These are phyloP conservation scores for Gynochthodes officinalis DNA, from an alignment of 257 asterid genomes.

Conservation along the genomic window DNA sequence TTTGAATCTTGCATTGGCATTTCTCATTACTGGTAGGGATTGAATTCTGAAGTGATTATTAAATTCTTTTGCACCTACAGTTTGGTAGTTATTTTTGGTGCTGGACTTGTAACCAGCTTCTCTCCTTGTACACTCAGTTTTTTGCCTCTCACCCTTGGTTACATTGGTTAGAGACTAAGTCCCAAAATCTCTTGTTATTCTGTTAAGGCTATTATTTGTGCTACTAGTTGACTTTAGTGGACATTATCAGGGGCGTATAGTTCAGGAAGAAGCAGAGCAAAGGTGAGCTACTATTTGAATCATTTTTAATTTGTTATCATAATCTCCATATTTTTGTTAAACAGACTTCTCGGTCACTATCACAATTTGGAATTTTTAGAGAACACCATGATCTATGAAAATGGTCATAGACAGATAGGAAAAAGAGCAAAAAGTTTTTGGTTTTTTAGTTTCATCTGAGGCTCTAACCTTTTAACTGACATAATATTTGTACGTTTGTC, in stretches of 20 bases:
- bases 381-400: too few relatives aligned
- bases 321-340: neutral
- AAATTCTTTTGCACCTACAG: slow-evolving; percentile 39
- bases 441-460: too few relatives aligned
- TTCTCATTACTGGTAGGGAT: neutral
- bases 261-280: slow-evolving; percentile 77
- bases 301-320: neutral
- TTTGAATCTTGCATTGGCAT: slow-evolving; percentile 7
- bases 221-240: slow-evolving; percentile 13
- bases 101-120: slow-evolving; percentile 96
- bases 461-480: too few relatives aligned
- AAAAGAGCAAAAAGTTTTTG: too few relatives aligned
- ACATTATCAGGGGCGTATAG: slow-evolving; percentile 79
- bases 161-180: slow-evolving; percentile 59
- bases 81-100: slow-evolving; percentile 90
- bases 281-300: slow-evolving; percentile 40
- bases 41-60: neutral
- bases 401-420: too few relatives aligned
- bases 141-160: slow-evolving; percentile 93
- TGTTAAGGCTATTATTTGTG: slow-evolving; percentile 4
- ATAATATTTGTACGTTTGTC: neutral
- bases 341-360: neutral
- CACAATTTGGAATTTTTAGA: too few relatives aligned
- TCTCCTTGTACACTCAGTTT: slow-evolving; percentile 99
- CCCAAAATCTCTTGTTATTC: slow-evolving; percentile 12